These are phyloP conservation scores for Trichoderma guizhouense DNA, from an alignment of 2,329 filamentous ascomycete species.

Conservation along the genomic window DNA sequence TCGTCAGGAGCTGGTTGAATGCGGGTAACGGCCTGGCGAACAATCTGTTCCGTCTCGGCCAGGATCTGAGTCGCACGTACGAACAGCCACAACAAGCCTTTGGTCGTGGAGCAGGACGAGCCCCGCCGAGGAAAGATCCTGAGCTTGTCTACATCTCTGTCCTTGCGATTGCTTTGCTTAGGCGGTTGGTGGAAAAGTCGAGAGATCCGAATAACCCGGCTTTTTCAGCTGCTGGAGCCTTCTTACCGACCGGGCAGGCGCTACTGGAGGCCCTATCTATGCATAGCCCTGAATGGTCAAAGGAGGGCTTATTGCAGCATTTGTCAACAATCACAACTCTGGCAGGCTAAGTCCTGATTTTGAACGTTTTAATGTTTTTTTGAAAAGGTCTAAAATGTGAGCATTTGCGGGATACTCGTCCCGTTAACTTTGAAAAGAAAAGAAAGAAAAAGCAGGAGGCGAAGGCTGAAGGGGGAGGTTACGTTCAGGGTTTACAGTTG, in stretches of 20 bases:
- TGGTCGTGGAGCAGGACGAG: constrained; percentile 31
- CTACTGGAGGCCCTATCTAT: constrained; percentile 66
- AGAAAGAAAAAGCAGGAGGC: neutral
- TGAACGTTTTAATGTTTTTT: neutral
- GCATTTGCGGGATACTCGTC: neutral
- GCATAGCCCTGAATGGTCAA: constrained; percentile 58
- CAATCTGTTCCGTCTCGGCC: constrained; percentile 72
- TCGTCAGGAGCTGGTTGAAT: constrained; percentile 77
- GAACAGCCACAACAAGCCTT: constrained; percentile 45
- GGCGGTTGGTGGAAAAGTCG: constrained; percentile 65
- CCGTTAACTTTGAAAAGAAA: neutral
- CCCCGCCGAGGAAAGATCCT: constrained; percentile 42
- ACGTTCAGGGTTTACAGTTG: constrained; percentile 3
- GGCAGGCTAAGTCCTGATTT: constrained; percentile 15
- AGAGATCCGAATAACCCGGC: constrained; percentile 52
- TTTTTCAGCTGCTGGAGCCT: constrained; percentile 54
- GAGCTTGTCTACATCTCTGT: constrained; percentile 63
- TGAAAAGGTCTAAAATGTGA: neutral
- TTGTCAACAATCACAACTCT: constrained; percentile 54
- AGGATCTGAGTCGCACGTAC: constrained; percentile 64
- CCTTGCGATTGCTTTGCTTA: constrained; percentile 65
- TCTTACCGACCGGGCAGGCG: constrained; percentile 64
- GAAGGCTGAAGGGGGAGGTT: neutral
- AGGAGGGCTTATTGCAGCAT: constrained; percentile 65
- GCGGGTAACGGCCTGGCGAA: constrained; percentile 81